Evolutionary conservation across 352 stramenopile species (phyloP), one percentile per base, ranked within the genome.

Genomic region (Nothophytophthora sp.): DNA sequence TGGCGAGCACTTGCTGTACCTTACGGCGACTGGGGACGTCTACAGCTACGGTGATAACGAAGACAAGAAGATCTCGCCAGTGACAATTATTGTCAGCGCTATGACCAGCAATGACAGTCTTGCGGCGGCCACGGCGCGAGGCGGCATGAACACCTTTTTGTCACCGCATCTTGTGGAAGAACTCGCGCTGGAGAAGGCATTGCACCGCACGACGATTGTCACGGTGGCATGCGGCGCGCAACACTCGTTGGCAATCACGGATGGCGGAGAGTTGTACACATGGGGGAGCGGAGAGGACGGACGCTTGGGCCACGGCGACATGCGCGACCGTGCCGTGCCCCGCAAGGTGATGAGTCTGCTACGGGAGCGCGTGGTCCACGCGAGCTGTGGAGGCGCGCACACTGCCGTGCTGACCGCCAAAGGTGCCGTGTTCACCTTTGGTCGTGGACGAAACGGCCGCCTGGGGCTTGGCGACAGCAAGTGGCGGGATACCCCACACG

Each of bases 271-370:
- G 46, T 24, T 94, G 13, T 94, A 90, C 55, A 90, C 83, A 1
- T 94, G 83, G 83, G 83, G 83, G 2, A 92, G 83, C 44, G 83
- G 83, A 5, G 83, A 94, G 64, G 83, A 94, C 52, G 83, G 83
- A 9, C 67, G 83, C 1, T 55, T 94, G 2, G 83, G 83, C 4
- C 83, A 94, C 45, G 83, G 83, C 6, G 83, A 94, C 38, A 90
- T 92, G 73, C 76, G 83, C 6, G 83, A 94, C 43, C 79, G 83
- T 15, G 56, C 65, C 13, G 70, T 90, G 15, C 81, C 83, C 5
- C 76, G 83, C 8, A 94, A 94, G 50, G 78, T 94, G 2, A 90
- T 94, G 81, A 81, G 73, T 49, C 57, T 94, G 35, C 50, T 94
- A 11, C 65, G 69, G 1, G 63, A 92, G 45, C 71, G 70, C 22